Percentiles rank a stretch among this genome's conserved stretches.
Evolutionary conservation across 1,284 basidiomycete species (phyloP).

Genomic region (Rhodotorula sp.): DNA sequence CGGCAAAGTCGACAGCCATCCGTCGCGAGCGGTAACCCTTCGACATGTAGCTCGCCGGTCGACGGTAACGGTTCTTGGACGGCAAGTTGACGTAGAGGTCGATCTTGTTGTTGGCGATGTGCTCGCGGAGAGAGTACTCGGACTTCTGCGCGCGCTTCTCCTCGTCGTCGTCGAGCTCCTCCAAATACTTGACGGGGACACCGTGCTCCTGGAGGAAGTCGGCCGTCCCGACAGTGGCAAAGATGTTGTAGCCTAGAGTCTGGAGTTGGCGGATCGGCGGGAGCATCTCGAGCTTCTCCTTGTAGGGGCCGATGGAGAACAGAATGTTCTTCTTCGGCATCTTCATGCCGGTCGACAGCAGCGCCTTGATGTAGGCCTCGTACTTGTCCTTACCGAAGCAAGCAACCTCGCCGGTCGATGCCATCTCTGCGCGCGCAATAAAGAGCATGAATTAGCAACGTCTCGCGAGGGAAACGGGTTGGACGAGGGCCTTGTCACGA

Average conservation of each 20-base stretch:
- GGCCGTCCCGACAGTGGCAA: slow-evolving; percentile 93
- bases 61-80: slow-evolving; percentile 95
- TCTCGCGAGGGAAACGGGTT: not conserved
- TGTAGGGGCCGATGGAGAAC: slow-evolving; percentile 91
- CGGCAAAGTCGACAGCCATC: slow-evolving; percentile 99
- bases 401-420: slow-evolving; percentile 98
- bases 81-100: slow-evolving; percentile 99
- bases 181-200: slow-evolving; percentile 71
- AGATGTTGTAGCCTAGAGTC: slow-evolving; percentile 91
- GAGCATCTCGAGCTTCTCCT: slow-evolving; percentile 95
- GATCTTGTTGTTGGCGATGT: slow-evolving; percentile 91
- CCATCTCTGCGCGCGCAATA: slow-evolving; percentile 85
- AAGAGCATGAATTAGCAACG: slow-evolving; percentile 69
- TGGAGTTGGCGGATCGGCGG: slow-evolving; percentile 96
- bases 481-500: not conserved
- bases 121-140: slow-evolving; percentile 91
- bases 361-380: slow-evolving; percentile 94
- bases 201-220: slow-evolving; percentile 87
- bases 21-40: slow-evolving; percentile 95
- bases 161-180: slow-evolving; percentile 73
- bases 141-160: slow-evolving; percentile 72
- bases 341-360: slow-evolving; percentile 92
- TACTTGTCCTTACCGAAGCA: slow-evolving; percentile 98
- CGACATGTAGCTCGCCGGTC: slow-evolving; percentile 93
- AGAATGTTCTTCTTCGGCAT: slow-evolving; percentile 94